Conservation (phyloP, 139 green algal species). For the Desmodesmus armatus region DNA sequence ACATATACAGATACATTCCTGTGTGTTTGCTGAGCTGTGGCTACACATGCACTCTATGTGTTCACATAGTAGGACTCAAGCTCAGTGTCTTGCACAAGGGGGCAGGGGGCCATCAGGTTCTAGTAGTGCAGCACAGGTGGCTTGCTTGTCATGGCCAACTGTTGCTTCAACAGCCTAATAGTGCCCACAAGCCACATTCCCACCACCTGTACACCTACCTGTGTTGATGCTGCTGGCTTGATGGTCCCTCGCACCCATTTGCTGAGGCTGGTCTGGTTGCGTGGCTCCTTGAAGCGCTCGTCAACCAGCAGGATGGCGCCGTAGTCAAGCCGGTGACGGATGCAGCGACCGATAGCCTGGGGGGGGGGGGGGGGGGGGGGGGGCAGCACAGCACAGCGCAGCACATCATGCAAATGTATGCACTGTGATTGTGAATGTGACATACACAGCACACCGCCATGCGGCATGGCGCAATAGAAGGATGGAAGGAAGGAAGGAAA, state of each 20-base stretch:
- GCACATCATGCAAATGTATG: neutral
- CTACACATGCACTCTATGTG: too few relatives aligned
- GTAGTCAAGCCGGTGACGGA: slow-evolving; percentile 93
- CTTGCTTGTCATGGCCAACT: too few relatives aligned
- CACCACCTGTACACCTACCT: too few relatives aligned
- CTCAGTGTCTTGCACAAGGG: too few relatives aligned
- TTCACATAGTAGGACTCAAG: too few relatives aligned
- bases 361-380: neutral
- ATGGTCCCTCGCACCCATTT: slow-evolving; percentile 74
- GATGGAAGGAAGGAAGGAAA: neutral
- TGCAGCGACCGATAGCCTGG: slow-evolving; percentile 92
- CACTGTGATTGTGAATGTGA: neutral
- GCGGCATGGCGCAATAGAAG: neutral
- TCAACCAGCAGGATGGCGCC: slow-evolving; percentile 96
- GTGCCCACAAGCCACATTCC: slow-evolving; percentile 41
- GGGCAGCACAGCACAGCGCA: neutral
- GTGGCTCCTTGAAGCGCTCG: slow-evolving; percentile 72
- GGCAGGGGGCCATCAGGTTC: too few relatives aligned
- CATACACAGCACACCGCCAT: too few relatives aligned
- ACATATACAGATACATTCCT: too few relatives aligned
- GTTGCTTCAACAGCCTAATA: slow-evolving; percentile 51
- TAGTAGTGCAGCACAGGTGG: too few relatives aligned
- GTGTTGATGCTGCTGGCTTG: neutral
- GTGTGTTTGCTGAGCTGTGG: too few relatives aligned
- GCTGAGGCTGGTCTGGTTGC: slow-evolving; percentile 70